Evolutionary conservation across 2,329 filamentous ascomycete genomes (phyloP).

Genomic region (Aureobasidium mangrovei): DNA sequence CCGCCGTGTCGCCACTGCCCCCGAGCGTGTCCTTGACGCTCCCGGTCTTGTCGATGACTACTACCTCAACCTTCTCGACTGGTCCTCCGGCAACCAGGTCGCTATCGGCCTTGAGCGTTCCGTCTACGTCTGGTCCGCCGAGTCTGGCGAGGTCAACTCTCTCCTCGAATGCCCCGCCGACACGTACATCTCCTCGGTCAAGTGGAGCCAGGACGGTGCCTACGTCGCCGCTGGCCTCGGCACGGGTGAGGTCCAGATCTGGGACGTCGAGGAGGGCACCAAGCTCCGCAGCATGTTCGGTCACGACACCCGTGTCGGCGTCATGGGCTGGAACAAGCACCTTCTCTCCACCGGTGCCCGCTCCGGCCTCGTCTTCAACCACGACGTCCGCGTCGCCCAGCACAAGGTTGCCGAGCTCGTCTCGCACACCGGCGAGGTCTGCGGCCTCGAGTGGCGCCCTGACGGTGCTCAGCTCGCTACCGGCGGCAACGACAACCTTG

Average conservation of each 20-base stretch:
- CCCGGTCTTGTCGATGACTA: conserved; percentile 96
- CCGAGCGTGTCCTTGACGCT: conserved; percentile 91
- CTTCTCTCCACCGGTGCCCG: conserved; percentile 89
- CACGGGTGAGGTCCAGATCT: conserved; percentile 96
- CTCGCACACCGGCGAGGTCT: conserved; percentile 95
- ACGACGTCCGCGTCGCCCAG: conserved; percentile 93
- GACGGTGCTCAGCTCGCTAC: conserved; percentile 96
- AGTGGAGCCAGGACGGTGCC: conserved; percentile 95
- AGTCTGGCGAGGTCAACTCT: conserved; percentile 79
- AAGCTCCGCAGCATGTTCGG: conserved; percentile 99
- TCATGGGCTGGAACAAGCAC: conserved; percentile 99
- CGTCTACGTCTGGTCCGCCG: conserved; percentile 97
- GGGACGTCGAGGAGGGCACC: conserved; percentile 89
- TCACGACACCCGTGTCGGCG: conserved; percentile 90
- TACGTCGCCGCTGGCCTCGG: conserved; percentile 94
- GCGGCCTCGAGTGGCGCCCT: conserved; percentile 93
- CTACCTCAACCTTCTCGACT: conserved; percentile 97
- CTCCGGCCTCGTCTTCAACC: conserved; percentile 93
- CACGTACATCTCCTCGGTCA: conserved; percentile 95
- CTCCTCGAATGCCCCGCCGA: conserved; percentile 81
- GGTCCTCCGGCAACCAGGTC: conserved; percentile 96
- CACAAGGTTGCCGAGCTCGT: conserved; percentile 98
- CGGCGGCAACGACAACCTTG: conserved; percentile 96
- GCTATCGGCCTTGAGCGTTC: conserved; percentile 94
- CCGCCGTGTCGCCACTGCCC: conserved; percentile 85